Evolutionary conservation across 306 rosid species (phyloP).

Genomic region (Lathyrus tuberosus): DNA sequence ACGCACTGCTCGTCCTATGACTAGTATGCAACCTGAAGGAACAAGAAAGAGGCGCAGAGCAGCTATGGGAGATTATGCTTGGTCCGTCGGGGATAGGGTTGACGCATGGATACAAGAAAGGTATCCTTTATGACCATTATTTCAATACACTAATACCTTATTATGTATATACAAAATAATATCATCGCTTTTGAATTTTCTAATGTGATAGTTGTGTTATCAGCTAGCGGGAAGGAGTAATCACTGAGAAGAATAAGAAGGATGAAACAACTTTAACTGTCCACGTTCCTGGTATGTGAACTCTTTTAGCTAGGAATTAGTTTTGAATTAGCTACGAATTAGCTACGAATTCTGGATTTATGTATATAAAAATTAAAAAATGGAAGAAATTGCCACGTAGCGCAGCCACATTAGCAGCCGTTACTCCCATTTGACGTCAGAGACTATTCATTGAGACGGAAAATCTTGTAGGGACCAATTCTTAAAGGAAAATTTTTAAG

Average conservation of each 20-base stretch:
- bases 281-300: no score
- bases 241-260: conserved; percentile 74
- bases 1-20: conserved; percentile 75
- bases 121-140: conserved; percentile 40
- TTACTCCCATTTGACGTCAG: no score
- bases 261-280: no score
- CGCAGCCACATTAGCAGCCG: no score
- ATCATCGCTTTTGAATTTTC: conserved; percentile 20
- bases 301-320: no score
- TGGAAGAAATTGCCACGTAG: no score
- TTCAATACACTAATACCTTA: conserved; percentile 5
- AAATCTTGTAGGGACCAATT: no score
- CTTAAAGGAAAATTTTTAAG: no score
- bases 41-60: conserved; percentile 95
- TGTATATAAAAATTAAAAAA: no score
- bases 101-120: conserved; percentile 91
- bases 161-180: conserved; percentile 17
- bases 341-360: no score
- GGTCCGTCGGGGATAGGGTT: conserved; percentile 96
- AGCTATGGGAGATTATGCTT: conserved; percentile 74
- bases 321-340: no score
- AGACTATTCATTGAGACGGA: no score
- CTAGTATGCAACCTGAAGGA: conserved; percentile 67
- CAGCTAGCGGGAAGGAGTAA: conserved; percentile 98
- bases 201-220: conserved; percentile 35